phyloP scores from a whole-genome alignment of 106 monocot genomes.

The Dioscorea zingiberensis region DNA sequence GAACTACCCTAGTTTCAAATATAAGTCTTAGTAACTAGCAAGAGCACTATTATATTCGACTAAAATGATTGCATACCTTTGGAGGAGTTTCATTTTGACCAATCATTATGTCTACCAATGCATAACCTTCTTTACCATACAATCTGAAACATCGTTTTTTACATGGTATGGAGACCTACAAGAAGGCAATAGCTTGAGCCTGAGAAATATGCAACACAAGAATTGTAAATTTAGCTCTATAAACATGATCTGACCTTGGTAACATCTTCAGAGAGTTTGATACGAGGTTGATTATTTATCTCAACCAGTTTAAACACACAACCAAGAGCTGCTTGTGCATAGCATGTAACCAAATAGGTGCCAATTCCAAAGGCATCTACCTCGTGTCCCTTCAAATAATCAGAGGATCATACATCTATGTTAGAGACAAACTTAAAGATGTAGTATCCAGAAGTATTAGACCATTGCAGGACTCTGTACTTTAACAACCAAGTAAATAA shows the following conservation, averaged over 20 bases:
- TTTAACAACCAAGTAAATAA: too few species aligned
- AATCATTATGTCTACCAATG: conserved; percentile 91
- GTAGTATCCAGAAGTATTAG: too few species aligned
- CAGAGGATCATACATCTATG: too few species aligned
- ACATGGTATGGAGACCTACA: conserved; percentile 96
- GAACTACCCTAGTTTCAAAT: too few species aligned
- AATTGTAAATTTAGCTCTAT: too few species aligned
- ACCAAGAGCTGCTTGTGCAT: conserved; percentile 93
- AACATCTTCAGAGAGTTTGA: conserved; percentile 98
- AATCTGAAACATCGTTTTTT: conserved; percentile 85
- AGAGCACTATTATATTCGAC: too few species aligned
- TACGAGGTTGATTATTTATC: conserved; percentile 91
- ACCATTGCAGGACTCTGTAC: too few species aligned
- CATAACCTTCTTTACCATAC: conserved; percentile 89
- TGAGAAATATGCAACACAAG: too few species aligned
- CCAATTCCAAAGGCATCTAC: conserved; percentile 94
- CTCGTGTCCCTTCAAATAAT: conserved; percentile 93
- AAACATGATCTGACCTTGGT: conserved; percentile 49
- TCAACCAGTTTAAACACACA: conserved; percentile 99
- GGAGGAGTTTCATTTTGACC: conserved; percentile 89
- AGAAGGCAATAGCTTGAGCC: not conserved
- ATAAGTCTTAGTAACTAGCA: too few species aligned
- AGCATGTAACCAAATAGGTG: conserved; percentile 96
- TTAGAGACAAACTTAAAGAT: too few species aligned
- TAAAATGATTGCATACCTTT: conserved; percentile 33